Base-by-base conservation (phyloP, 768 basidiomycete species). In the Termitomyces bulborhizus region DNA sequence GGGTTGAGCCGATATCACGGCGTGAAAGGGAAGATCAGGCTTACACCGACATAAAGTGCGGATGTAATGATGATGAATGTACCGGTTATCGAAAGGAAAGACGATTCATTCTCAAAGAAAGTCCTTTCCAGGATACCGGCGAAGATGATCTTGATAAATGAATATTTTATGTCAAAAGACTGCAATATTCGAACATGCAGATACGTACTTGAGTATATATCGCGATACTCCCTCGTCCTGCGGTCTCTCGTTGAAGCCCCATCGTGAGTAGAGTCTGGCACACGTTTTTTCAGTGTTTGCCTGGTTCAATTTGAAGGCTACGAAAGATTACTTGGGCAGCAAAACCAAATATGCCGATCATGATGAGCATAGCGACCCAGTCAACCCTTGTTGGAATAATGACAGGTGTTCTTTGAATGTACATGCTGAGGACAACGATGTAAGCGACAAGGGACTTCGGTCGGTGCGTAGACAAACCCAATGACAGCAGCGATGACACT, bases 41-140 rank as follows among this genome's bases (percentile, higher is more conserved):
- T 58, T 68, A 90, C 86, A 8, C 81, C 86, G 34, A 86, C 80
- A 64, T 81, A 89, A 26, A 84, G 58, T 0, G 88, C 88, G 9
- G 81, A 77, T 1, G 71, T 60, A 37, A 90, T 66, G 59, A 91
- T 92, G 55, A 90, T 80, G 4, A 72, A 43, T 1, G 82, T 83
- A 1, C 91, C 90, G 9, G 82, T 60, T 4, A 84, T 63, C 3
- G 85, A 87, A 29, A 87, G 69, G 1, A 73, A 59, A 1, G 86
- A 78, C 0, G 87, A 88, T 5, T 72, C 65, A 0, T 76, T 76
- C 44, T 81, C 73, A 67, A 92, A 89, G 61, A 88, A 77, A 41
- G 86, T 58, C 4, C 80, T 72, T 65, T 93, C 86, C 11, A 90
- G 71, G 15, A 83, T 64, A 2, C 78, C 71, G 0, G 87, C 83